These are phyloP conservation scores for Lodderomyces metapsilosis DNA, from an alignment of 1,139 yeast species.

Conservation along the genomic window DNA sequence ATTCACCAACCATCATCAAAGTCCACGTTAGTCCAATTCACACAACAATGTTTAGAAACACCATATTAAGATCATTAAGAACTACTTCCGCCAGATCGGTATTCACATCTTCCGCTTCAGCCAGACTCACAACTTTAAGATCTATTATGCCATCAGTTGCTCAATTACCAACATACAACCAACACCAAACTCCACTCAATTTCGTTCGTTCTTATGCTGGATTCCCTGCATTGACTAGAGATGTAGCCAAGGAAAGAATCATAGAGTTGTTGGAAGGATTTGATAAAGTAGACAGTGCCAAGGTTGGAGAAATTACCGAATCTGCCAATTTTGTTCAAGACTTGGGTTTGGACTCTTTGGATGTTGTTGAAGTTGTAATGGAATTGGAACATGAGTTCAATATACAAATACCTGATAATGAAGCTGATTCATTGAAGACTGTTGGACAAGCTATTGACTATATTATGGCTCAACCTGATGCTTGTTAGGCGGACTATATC, in stretches of 20 bases:
- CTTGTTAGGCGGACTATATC: conserved; percentile 40
- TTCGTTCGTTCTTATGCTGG: conserved; percentile 53
- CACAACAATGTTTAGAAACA: conserved; percentile 33
- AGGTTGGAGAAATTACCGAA: conserved; percentile 46
- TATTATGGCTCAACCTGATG: conserved; percentile 71
- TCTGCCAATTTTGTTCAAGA: conserved; percentile 67
- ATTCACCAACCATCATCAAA: neutral
- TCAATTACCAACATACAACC: conserved; percentile 20
- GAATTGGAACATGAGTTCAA: conserved; percentile 83
- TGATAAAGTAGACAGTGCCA: conserved; percentile 57
- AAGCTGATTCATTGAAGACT: conserved; percentile 80
- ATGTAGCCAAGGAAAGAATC: conserved; percentile 71
- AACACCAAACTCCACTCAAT: conserved; percentile 7
- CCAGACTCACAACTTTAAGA: conserved; percentile 1
- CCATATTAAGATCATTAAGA: conserved; percentile 28
- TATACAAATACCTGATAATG: conserved; percentile 80
- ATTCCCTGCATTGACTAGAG: conserved; percentile 66
- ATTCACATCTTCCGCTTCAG: neutral
- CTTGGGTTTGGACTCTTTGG: conserved; percentile 83
- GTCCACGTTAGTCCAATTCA: neutral
- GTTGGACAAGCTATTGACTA: conserved; percentile 81
- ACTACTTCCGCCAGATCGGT: conserved; percentile 15
- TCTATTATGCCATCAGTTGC: conserved; percentile 25
- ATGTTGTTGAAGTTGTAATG: conserved; percentile 86
- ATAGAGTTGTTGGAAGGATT: conserved; percentile 77